Evolutionary conservation across 2,329 filamentous ascomycete genomes (phyloP), one percentile per base, ranked within the genome.

Genomic region (Chaetomium sp.): DNA sequence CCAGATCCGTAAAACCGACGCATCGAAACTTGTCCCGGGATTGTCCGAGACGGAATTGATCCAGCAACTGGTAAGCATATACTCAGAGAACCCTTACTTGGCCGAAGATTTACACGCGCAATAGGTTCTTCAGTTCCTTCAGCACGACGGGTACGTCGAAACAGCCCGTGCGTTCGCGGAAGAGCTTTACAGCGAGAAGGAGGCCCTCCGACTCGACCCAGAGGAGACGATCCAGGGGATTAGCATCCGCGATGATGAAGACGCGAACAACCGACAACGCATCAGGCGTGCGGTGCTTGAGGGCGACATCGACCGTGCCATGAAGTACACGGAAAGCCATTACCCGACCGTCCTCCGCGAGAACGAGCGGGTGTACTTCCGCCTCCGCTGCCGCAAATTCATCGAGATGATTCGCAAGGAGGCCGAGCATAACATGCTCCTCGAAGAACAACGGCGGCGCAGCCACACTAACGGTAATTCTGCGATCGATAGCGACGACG

Each of bases 81-180:
- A 36, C 41, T 32, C 6, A 12, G 9, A n/a, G 14, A 42, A n/a
- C 40, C 40, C 40, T 41, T 27, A 32, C n/a, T 8, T 10, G 8
- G 33, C 36, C 11, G 6, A 6, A 6, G 9, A 14, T 27, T 43
- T 27, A 57, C 51, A 33, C 9, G 3, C 7, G 10, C 7, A 36
- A n/a, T 36, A 79, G 75, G 80, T 85, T 14, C 79, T 91, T 41
- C 91, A 96, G 71, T 97, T 95, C 63, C 76, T 99, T 11, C 88
- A 91, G 40, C 92, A 97, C 64, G 94, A 97, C 65, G 94, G 94
- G 57, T 97, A 96, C 63, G 87, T 96, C 6, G 92, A 96, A 62
- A 96, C 92, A 0, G 91, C 91, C 7, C 83, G 86, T 60, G 90
- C 89, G 0, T 97, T 99, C 75, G 85, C 88, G 3, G 79, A 87